phyloP scores from a whole-genome alignment of 169 alveolate genomes.

The Plasmodium yoelii region DNA sequence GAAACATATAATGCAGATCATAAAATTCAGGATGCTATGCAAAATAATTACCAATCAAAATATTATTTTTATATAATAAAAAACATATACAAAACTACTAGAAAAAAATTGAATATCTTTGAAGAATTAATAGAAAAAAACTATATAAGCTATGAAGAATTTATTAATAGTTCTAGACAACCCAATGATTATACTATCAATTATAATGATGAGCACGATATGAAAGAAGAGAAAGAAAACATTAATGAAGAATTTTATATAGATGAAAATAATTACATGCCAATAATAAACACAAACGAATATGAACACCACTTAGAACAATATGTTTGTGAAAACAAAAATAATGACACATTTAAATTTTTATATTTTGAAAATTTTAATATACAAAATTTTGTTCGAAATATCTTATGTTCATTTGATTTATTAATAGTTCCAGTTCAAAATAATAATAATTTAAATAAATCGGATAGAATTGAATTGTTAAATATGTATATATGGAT shows the following conservation, averaged over 20 bases:
- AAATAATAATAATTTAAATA: conserved; percentile 27
- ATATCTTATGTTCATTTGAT: conserved; percentile 20
- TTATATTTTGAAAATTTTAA: background rate
- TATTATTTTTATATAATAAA: conserved; percentile 51
- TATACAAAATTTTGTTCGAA: conserved; percentile 24
- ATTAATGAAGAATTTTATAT: background rate
- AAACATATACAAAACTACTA: conserved; percentile 30
- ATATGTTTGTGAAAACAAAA: conserved; percentile 6
- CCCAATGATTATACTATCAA: no score
- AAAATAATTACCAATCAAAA: conserved; percentile 6
- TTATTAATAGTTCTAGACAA: background rate
- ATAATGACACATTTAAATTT: background rate
- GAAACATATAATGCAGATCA: conserved; percentile 2
- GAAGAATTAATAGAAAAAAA: conserved; percentile 13
- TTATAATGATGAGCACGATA: background rate
- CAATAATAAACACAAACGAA: conserved; percentile 19
- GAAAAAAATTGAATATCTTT: conserved; percentile 8
- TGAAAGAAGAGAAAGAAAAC: background rate
- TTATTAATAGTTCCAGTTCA: conserved; percentile 9
- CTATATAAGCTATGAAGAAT: background rate
- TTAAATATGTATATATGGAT: conserved; percentile 49
- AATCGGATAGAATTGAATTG: conserved; percentile 14
- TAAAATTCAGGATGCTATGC: conserved; percentile 6
- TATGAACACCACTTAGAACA: conserved; percentile 9
- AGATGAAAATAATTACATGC: background rate